Conservation (phyloP, 768 basidiomycete species). For the Scleroderma bovista region DNA sequence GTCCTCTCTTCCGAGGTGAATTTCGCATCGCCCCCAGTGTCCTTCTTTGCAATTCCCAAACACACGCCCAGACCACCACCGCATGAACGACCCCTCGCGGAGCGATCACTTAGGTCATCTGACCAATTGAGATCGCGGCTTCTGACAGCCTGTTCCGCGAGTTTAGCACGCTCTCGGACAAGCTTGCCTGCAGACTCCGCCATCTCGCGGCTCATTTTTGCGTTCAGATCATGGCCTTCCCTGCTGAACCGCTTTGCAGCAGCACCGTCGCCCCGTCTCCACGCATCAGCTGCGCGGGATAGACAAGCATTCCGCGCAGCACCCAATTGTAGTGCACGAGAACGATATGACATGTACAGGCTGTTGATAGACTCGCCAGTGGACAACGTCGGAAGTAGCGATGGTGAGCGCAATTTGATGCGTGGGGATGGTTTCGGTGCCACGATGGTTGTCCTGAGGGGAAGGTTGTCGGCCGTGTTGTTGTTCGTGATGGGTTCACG, state of each 20-base stretch:
- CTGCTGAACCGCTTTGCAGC: constrained; percentile 91
- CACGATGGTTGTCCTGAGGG: constrained; percentile 63
- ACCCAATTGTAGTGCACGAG: constrained; percentile 85
- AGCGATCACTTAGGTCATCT: constrained; percentile 79
- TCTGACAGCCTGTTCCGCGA: constrained; percentile 73
- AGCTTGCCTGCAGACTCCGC: constrained; percentile 77
- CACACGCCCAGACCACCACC: constrained; percentile 83
- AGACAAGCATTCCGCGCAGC: constrained; percentile 92
- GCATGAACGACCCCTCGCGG: constrained; percentile 63
- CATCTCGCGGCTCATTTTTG: constrained; percentile 86
- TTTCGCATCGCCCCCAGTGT: constrained; percentile 47
- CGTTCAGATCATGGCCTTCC: constrained; percentile 91
- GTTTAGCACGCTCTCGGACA: constrained; percentile 72
- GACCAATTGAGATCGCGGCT: constrained; percentile 67
- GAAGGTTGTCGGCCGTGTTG: constrained; percentile 51
- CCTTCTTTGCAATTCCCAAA: constrained; percentile 74
- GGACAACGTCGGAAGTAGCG: constrained; percentile 79
- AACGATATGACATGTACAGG: constrained; percentile 86
- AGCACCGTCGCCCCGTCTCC: constrained; percentile 92
- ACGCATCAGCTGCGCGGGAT: constrained; percentile 92
- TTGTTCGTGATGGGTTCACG: constrained; percentile 50
- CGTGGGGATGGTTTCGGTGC: constrained; percentile 82
- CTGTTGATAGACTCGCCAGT: constrained; percentile 78
- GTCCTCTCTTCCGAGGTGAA: constrained; percentile 82
- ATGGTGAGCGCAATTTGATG: constrained; percentile 75